These are phyloP conservation scores for Penicillium bovifimosum DNA, from an alignment of 495 filamentous ascomycete species.

Conservation along the genomic window DNA sequence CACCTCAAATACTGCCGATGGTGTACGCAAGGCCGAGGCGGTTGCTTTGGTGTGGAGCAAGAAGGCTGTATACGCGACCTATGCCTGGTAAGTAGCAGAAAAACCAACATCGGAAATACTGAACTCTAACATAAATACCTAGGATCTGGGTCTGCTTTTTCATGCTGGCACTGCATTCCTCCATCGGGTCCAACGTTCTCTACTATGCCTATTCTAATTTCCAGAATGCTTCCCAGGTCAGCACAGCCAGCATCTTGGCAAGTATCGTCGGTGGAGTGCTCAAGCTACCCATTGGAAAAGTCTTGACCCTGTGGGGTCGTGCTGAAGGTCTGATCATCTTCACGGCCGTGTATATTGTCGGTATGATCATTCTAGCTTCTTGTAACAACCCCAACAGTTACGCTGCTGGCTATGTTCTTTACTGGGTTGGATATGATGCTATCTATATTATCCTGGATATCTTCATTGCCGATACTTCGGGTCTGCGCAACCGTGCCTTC, in stretches of 20 bases:
- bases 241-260: constrained; percentile 33
- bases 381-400: constrained; percentile 44
- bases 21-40: constrained; percentile 41
- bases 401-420: constrained; percentile 50
- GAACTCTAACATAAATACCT: not conserved
- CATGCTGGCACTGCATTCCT: constrained; percentile 36
- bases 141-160: constrained; percentile 45
- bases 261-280: constrained; percentile 58
- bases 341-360: constrained; percentile 34
- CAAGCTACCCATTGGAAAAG: constrained; percentile 62
- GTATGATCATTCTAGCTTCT: constrained; percentile 45
- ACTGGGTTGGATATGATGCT: constrained; percentile 54
- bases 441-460: constrained; percentile 53
- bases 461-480: constrained; percentile 63
- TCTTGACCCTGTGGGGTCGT: constrained; percentile 62
- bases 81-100: constrained; percentile 28
- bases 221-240: constrained; percentile 27
- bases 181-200: constrained; percentile 26
- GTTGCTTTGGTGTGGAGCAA: constrained; percentile 35
- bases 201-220: constrained; percentile 32
- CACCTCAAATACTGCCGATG: constrained; percentile 28
- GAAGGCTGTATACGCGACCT: constrained; percentile 30
- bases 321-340: constrained; percentile 46
- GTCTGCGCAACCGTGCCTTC: constrained; percentile 56
- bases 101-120: not conserved